Evolutionary conservation across 306 rosid species (phyloP).

Genomic region (Comarum palustre): DNA sequence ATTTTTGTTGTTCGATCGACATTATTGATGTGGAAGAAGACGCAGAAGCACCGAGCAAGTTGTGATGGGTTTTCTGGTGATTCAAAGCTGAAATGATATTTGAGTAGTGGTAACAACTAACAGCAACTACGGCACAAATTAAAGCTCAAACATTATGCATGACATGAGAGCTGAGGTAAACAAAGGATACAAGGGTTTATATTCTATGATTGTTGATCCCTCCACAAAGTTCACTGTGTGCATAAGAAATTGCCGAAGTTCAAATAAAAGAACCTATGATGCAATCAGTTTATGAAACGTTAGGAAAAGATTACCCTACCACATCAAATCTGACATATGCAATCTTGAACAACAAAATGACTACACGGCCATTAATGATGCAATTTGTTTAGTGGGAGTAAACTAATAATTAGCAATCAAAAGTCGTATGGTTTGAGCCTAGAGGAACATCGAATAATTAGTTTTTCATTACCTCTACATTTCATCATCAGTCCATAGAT

Average conservation of each 20-base stretch:
- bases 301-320: conserved; percentile 12
- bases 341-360: conserved; percentile 27
- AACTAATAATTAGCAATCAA: conserved; percentile 12
- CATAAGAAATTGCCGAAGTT: not conserved
- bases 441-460: not conserved
- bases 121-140: conserved; percentile 30
- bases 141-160: conserved; percentile 22
- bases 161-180: conserved; percentile 18
- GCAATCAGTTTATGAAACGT: conserved; percentile 13
- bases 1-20: conserved; percentile 25
- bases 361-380: conserved; percentile 22
- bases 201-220: conserved; percentile 19
- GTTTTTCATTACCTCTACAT: not conserved
- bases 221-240: conserved; percentile 14
- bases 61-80: conserved; percentile 27
- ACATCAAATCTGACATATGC: conserved; percentile 23
- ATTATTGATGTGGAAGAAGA: conserved; percentile 35
- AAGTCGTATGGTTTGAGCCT: not conserved
- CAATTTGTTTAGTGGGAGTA: conserved; percentile 31
- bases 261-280: conserved; percentile 14
- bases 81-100: conserved; percentile 33
- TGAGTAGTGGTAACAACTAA: conserved; percentile 40
- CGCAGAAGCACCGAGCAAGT: conserved; percentile 35
- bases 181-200: conserved; percentile 18
- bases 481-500: not conserved